These are phyloP conservation scores for Euptelea pleiosperma DNA, from an alignment of 164 flowering plant genomes.

Conservation along the genomic window DNA sequence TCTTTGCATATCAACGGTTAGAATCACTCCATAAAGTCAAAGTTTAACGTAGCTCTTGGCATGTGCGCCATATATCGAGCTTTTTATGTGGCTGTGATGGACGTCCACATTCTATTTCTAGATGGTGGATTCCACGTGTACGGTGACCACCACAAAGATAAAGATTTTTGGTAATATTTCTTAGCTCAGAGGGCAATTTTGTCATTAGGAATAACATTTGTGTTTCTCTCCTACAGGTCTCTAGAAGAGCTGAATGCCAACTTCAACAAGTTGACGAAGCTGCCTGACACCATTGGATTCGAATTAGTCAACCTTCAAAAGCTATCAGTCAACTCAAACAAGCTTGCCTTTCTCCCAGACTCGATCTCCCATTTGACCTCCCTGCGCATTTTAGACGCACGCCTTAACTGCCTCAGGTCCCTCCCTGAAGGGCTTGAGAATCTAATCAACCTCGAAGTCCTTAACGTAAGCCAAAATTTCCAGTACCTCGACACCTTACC, in stretches of 20 bases:
- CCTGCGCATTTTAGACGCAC: slow-evolving; percentile 66
- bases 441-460: slow-evolving; percentile 62
- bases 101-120: too few relatives aligned
- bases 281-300: slow-evolving; percentile 81
- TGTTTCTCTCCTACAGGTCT: slow-evolving; percentile 30
- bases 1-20: too few relatives aligned
- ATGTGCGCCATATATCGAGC: too few relatives aligned
- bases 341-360: slow-evolving; percentile 56
- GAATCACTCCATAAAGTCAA: too few relatives aligned
- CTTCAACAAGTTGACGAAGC: slow-evolving; percentile 72
- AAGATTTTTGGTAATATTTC: too few relatives aligned
- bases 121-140: too few relatives aligned
- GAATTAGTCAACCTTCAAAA: slow-evolving; percentile 68
- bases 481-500: slow-evolving; percentile 66
- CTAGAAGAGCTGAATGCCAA: slow-evolving; percentile 85
- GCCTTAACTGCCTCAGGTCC: slow-evolving; percentile 74
- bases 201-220: not conserved
- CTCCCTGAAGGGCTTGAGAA: slow-evolving; percentile 86
- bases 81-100: too few relatives aligned
- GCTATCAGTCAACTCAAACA: slow-evolving; percentile 84
- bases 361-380: slow-evolving; percentile 64
- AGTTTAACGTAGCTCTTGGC: too few relatives aligned
- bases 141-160: too few relatives aligned
- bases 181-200: not conserved
- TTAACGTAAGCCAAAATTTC: slow-evolving; percentile 91